A percentile compares a stretch with the other conserved stretches of the same genome.
These are phyloP conservation scores for Candida sojae DNA, from an alignment of 1,139 yeast species.

Conservation along the genomic window DNA sequence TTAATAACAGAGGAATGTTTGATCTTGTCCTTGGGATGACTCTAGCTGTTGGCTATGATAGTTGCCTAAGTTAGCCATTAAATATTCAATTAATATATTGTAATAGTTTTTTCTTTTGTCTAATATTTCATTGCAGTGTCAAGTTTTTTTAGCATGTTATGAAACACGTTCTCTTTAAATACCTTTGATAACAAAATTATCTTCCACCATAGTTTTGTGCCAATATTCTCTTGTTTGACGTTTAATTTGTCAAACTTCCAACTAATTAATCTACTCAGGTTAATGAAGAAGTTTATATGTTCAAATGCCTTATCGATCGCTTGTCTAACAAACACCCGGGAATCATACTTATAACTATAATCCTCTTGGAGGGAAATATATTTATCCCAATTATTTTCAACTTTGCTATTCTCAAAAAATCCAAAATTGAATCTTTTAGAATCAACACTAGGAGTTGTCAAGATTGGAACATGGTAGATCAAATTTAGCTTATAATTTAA, in stretches of 20 bases:
- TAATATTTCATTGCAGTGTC: conserved; percentile 9
- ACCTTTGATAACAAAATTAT: conserved; percentile 14
- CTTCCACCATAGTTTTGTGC: conserved; percentile 12
- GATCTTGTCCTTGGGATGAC: conserved; percentile 56
- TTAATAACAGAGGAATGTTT: conserved; percentile 45
- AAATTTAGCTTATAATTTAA: conserved; percentile 19
- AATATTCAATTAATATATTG: background rate
- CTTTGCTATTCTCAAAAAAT: conserved; percentile 9
- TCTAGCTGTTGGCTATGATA: conserved; percentile 55
- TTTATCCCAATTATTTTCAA: conserved; percentile 20
- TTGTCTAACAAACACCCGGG: conserved; percentile 11
- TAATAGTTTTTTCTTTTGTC: background rate
- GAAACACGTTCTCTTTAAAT: conserved; percentile 9
- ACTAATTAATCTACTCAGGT: conserved; percentile 6
- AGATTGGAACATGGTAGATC: conserved; percentile 30
- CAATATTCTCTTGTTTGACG: conserved; percentile 1
- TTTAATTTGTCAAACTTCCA: conserved; percentile 5
- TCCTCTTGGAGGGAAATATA: conserved; percentile 22
- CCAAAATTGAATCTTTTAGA: conserved; percentile 20
- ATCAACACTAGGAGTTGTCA: conserved; percentile 32
- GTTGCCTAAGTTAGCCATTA: conserved; percentile 9
- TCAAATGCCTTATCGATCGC: conserved; percentile 11
- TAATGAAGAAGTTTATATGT: conserved; percentile 8
- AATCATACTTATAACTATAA: conserved; percentile 17
- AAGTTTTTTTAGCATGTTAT: conserved; percentile 9